Conservation (phyloP, 2,329 filamentous ascomycete genomes). For the Aureobasidium sp. region DNA sequence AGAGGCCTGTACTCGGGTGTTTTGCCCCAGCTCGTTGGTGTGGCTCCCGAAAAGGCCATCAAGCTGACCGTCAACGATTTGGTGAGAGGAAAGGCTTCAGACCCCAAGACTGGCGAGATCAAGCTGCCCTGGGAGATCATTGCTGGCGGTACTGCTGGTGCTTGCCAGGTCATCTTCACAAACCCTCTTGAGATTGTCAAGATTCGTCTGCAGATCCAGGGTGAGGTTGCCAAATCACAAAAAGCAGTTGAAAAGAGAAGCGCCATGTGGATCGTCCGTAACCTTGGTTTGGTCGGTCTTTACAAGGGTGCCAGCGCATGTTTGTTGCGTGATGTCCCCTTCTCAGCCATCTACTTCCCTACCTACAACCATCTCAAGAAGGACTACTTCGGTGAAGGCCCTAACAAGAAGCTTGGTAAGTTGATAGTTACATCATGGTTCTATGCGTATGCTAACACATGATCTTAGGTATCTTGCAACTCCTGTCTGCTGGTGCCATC, state of each 20-base stretch:
- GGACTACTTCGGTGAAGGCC: slow-evolving; percentile 85
- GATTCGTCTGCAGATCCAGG: slow-evolving; percentile 95
- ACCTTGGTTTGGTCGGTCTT: slow-evolving; percentile 84
- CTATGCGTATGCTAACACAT: neutral
- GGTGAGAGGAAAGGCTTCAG: slow-evolving; percentile 65
- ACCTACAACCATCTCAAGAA: slow-evolving; percentile 90
- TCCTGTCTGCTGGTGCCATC: slow-evolving; percentile 89
- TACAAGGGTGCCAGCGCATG: slow-evolving; percentile 97
- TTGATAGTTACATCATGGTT: neutral
- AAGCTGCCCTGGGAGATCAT: slow-evolving; percentile 63
- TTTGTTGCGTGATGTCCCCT: slow-evolving; percentile 89
- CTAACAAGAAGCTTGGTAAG: slow-evolving; percentile 66
- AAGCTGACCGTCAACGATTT: slow-evolving; percentile 98
- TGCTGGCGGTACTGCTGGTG: slow-evolving; percentile 82
- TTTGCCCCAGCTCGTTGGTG: slow-evolving; percentile 87
- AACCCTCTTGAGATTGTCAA: slow-evolving; percentile 99
- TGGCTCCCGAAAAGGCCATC: slow-evolving; percentile 98
- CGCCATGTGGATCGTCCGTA: slow-evolving; percentile 95
- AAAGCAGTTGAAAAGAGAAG: slow-evolving; percentile 78
- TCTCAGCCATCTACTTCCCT: slow-evolving; percentile 98
- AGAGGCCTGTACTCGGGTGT: slow-evolving; percentile 89
- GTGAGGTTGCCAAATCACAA: slow-evolving; percentile 71
- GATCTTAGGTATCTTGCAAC: slow-evolving; percentile 60
- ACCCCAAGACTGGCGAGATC: slow-evolving; percentile 66
- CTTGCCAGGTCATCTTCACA: slow-evolving; percentile 94